A percentile compares a stretch with the other conserved stretches of the same genome.
Conservation (phyloP, 257 asterid species). For the Petunia axillaris region DNA sequence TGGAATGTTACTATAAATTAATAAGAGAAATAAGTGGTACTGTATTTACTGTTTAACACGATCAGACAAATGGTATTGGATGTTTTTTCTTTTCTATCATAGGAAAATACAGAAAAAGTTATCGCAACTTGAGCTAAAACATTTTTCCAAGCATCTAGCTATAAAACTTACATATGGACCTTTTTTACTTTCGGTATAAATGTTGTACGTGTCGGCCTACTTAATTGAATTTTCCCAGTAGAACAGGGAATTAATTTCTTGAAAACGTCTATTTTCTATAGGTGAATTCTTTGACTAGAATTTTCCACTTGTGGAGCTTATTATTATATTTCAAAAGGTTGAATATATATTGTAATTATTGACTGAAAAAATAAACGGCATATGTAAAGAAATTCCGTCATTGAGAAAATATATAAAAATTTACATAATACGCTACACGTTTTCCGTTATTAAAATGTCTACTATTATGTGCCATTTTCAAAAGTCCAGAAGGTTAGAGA, state of each 20-base stretch:
- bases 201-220: not conserved
- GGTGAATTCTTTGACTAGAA: constrained; percentile 18
- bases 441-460: not conserved
- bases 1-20: no score
- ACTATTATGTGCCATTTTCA: not conserved
- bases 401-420: not conserved
- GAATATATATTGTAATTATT: constrained; percentile 3
- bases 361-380: not conserved
- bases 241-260: not conserved
- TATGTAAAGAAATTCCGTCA: not conserved
- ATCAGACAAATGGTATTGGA: no score
- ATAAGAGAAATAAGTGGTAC: no score
- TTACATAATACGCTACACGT: not conserved
- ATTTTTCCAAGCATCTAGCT: no score
- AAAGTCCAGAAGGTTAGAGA: not conserved
- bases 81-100: no score
- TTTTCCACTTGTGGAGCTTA: not conserved
- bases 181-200: not conserved
- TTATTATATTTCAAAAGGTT: not conserved
- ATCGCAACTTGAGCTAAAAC: no score
- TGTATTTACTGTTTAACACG: no score
- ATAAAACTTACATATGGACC: no score
- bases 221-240: not conserved
- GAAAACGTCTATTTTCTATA: not conserved
- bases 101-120: no score